These are phyloP conservation scores for Carex littledalei DNA, from an alignment of 176 grass and related monocot genomes.

Conservation along the genomic window DNA sequence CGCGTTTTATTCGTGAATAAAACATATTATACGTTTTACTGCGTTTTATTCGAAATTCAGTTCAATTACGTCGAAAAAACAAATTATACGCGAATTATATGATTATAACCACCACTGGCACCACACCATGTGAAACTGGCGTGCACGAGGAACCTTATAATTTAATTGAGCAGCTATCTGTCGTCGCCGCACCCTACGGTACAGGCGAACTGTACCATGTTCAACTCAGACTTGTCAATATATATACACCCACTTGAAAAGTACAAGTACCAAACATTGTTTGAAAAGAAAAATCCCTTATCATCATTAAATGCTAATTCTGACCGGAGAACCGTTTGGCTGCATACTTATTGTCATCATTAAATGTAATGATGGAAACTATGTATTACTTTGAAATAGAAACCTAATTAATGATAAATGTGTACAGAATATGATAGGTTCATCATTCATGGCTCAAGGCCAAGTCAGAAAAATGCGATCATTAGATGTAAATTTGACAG, in stretches of 20 bases:
- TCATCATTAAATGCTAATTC: not conserved
- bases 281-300: not conserved
- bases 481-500: not conserved
- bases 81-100: too few species aligned
- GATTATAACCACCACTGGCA: too few species aligned
- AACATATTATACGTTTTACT: too few species aligned
- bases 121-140: not conserved
- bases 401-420: not conserved
- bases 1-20: too few species aligned
- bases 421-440: not conserved
- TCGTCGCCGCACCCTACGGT: not conserved
- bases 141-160: not conserved
- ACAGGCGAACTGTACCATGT: not conserved
- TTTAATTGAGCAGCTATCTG: not conserved
- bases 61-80: too few species aligned
- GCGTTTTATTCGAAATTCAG: too few species aligned
- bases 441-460: not conserved
- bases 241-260: not conserved
- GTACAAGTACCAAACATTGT: not conserved
- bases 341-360: not conserved
- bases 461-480: not conserved
- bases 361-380: not conserved
- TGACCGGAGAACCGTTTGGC: not conserved
- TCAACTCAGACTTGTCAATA: not conserved
- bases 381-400: not conserved